These are phyloP conservation scores for Lipomyces japonicus DNA, from an alignment of 805 yeast genomes.

Conservation along the genomic window DNA sequence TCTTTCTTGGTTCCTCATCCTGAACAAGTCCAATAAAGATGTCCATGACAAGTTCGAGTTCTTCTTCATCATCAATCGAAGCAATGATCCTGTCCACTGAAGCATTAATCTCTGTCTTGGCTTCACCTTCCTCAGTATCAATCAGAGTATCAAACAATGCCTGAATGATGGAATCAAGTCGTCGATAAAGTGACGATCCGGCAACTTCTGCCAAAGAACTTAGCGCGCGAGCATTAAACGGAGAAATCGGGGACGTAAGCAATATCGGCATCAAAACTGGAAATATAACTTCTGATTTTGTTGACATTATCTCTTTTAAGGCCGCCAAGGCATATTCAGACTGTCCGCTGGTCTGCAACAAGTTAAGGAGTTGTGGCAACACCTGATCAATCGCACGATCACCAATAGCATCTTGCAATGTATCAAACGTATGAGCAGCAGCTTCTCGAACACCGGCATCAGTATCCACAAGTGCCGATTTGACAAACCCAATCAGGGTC, in stretches of 20 bases:
- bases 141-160: constrained; percentile 58
- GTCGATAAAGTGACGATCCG: constrained; percentile 71
- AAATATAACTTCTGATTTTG: constrained; percentile 86
- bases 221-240: constrained; percentile 80
- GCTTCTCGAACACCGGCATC: constrained; percentile 76
- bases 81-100: constrained; percentile 68
- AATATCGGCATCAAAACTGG: constrained; percentile 87
- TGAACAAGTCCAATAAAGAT: constrained; percentile 73
- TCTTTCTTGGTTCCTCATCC: constrained; percentile 63
- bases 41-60: constrained; percentile 78
- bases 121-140: constrained; percentile 37
- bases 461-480: constrained; percentile 73
- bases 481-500: constrained; percentile 66
- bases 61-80: constrained; percentile 71
- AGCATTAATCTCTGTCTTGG: constrained; percentile 35
- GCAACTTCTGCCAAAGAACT: constrained; percentile 88
- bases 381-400: constrained; percentile 82
- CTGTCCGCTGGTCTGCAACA: constrained; percentile 55
- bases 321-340: constrained; percentile 81
- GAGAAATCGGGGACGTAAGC: constrained; percentile 73
- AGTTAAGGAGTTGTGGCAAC: constrained; percentile 72
- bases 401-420: constrained; percentile 76
- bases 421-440: constrained; percentile 88
- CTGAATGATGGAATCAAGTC: constrained; percentile 69
- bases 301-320: constrained; percentile 84